Conservation (phyloP, 805 yeast species). For the Starmerella kuoi region DNA sequence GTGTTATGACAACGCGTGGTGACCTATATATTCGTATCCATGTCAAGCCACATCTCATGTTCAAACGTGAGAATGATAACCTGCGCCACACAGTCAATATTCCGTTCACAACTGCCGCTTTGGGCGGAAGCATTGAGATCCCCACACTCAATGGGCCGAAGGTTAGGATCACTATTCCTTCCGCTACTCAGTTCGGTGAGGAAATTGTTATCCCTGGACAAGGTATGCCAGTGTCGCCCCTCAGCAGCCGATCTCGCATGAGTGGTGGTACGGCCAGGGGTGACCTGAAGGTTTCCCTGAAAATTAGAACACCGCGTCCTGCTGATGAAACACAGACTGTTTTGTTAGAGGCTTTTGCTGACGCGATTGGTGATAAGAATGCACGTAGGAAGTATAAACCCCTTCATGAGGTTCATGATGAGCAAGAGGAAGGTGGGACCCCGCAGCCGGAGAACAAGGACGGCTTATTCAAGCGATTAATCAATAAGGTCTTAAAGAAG, state of each 20-base stretch:
- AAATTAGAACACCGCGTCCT: conserved; percentile 62
- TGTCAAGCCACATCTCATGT: conserved; percentile 61
- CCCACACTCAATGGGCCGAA: conserved; percentile 71
- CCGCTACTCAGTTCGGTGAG: conserved; percentile 73
- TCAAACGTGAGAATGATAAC: conserved; percentile 54
- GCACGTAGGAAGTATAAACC: conserved; percentile 55
- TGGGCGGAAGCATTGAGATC: conserved; percentile 83
- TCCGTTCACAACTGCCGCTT: conserved; percentile 89
- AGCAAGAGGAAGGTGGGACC: conserved; percentile 1
- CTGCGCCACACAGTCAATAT: conserved; percentile 54
- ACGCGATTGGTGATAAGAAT: conserved; percentile 63
- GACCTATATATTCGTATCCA: conserved; percentile 75
- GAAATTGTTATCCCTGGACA: conserved; percentile 64
- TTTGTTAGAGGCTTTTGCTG: conserved; percentile 87
- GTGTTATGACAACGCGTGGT: conserved; percentile 51
- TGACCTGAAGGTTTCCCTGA: conserved; percentile 61
- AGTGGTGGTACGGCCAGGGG: conserved; percentile 49
- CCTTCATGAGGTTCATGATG: conserved; percentile 22
- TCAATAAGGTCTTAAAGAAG: conserved; percentile 27
- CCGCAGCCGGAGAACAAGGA: conserved; percentile 11
- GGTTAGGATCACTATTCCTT: conserved; percentile 64
- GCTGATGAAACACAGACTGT: conserved; percentile 76
- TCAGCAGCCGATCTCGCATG: conserved; percentile 9
- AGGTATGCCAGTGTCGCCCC: conserved; percentile 55
- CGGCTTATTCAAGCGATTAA: conserved; percentile 28